phyloP scores from a whole-genome alignment of 2,329 filamentous ascomycete species.

The Metarhizium humberi region DNA sequence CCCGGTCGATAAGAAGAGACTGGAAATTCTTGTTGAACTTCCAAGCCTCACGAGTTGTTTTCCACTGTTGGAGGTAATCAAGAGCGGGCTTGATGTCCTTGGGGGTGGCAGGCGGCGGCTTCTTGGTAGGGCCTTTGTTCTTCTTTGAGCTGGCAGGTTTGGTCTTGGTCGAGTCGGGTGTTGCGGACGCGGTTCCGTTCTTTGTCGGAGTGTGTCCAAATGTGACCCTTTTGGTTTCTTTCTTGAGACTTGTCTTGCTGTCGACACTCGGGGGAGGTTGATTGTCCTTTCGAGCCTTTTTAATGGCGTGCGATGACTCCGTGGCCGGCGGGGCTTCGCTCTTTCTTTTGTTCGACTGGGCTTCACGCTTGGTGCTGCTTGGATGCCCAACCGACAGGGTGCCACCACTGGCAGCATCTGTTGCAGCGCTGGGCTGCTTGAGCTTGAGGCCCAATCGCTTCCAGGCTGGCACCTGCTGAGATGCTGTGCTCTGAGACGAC shows the following conservation, averaged over 20 bases:
- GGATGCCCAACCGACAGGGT: slow-evolving; percentile 27
- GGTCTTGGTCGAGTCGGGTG: slow-evolving; percentile 21
- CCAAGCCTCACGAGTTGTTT: slow-evolving; percentile 62
- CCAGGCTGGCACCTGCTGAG: slow-evolving; percentile 46
- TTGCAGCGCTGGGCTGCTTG: slow-evolving; percentile 31
- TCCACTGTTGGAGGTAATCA: slow-evolving; percentile 69
- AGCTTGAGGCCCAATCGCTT: slow-evolving; percentile 56
- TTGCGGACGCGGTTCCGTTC: slow-evolving; percentile 13
- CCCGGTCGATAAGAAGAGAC: slow-evolving; percentile 72
- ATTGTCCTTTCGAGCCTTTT: slow-evolving; percentile 25
- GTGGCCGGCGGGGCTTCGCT: slow-evolving; percentile 23
- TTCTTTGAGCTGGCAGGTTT: slow-evolving; percentile 24
- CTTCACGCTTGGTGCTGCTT: slow-evolving; percentile 22
- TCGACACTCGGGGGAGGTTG: slow-evolving; percentile 9
- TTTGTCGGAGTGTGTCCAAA: slow-evolving; percentile 36
- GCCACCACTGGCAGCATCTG: slow-evolving; percentile 19
- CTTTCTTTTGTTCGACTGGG: slow-evolving; percentile 29
- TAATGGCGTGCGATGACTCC: slow-evolving; percentile 20
- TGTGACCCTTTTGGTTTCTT: slow-evolving; percentile 36
- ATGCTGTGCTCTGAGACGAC: slow-evolving; percentile 32
- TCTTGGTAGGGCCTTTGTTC: slow-evolving; percentile 29
- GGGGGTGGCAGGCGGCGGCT: slow-evolving; percentile 26
- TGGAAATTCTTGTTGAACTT: slow-evolving; percentile 97
- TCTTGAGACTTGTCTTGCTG: slow-evolving; percentile 23
- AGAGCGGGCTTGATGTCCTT: slow-evolving; percentile 54